Evolutionary conservation across 208 protist genomes (phyloP).

Genomic region (Endotrypanum monterogeii): DNA sequence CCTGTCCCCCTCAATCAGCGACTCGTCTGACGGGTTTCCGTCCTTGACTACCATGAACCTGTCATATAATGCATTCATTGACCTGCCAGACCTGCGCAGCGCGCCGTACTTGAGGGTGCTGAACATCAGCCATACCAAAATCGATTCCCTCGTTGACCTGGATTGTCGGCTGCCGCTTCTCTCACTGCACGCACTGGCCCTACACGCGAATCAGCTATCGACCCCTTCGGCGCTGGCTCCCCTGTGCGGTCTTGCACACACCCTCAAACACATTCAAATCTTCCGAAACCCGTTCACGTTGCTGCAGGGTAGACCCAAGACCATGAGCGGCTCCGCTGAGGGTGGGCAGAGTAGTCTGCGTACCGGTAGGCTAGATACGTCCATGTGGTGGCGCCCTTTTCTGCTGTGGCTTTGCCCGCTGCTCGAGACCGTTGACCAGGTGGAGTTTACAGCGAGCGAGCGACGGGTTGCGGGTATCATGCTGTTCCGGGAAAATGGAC

Average conservation of each 20-base stretch:
- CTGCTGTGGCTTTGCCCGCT: constrained; percentile 72
- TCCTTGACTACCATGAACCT: constrained; percentile 60
- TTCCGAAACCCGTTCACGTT: constrained; percentile 64
- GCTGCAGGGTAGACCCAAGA: background rate
- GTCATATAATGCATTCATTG: constrained; percentile 77
- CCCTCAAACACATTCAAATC: constrained; percentile 54
- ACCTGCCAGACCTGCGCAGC: constrained; percentile 76
- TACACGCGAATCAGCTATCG: constrained; percentile 55
- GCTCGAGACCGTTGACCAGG: constrained; percentile 52
- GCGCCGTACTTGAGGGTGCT: constrained; percentile 65
- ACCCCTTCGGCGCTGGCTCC: constrained; percentile 42
- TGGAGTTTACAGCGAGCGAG: constrained; percentile 47
- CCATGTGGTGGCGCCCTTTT: constrained; percentile 65
- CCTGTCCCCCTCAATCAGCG: constrained; percentile 8
- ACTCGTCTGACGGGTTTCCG: constrained; percentile 12
- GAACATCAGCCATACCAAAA: constrained; percentile 70
- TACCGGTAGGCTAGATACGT: constrained; percentile 3
- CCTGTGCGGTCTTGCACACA: constrained; percentile 63
- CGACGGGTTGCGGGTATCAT: constrained; percentile 32
- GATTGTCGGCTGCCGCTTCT: constrained; percentile 65
- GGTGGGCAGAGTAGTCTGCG: background rate
- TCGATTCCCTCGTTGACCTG: constrained; percentile 63
- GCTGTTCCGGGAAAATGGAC: constrained; percentile 66
- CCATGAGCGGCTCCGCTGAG: background rate
- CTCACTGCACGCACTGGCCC: constrained; percentile 45